Percentiles rank a stretch among this genome's conserved stretches.
Evolutionary conservation across 2,329 filamentous ascomycete genomes (phyloP).

Genomic region (Pezicula radicicola): DNA sequence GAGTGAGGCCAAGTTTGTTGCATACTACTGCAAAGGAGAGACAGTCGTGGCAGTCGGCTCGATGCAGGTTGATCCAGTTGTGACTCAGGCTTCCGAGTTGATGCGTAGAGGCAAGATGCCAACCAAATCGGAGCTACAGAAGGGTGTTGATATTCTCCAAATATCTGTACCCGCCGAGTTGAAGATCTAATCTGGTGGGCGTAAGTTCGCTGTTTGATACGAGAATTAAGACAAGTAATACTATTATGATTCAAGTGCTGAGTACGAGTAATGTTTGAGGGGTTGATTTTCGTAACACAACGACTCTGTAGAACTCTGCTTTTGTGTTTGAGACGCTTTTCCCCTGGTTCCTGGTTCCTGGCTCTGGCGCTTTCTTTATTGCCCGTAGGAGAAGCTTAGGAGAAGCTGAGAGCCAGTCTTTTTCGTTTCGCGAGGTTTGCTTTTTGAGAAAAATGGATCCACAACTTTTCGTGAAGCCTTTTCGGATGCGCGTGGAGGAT

Average conservation of each 20-base stretch:
- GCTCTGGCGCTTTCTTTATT: no score
- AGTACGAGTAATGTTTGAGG: no score
- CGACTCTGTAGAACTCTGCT: background rate
- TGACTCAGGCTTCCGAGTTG: constrained; percentile 78
- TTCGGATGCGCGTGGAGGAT: background rate
- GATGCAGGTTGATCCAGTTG: constrained; percentile 86
- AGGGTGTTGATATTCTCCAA: constrained; percentile 41
- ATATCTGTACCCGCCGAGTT: constrained; percentile 21
- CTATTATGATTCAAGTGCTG: background rate
- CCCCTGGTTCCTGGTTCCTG: background rate
- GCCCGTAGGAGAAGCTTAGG: no score
- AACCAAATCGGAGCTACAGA: constrained; percentile 70
- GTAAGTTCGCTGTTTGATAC: background rate
- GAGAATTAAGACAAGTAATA: background rate
- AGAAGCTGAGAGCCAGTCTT: no score
- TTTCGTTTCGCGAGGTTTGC: background rate
- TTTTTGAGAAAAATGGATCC: background rate
- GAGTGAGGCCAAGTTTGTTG: constrained; percentile 77
- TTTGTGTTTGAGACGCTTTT: background rate
- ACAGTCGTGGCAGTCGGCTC: constrained; percentile 85
- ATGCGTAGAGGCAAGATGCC: constrained; percentile 84
- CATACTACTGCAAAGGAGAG: constrained; percentile 85
- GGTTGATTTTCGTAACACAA: no score
- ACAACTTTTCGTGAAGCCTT: background rate
- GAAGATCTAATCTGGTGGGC: constrained; percentile 9